Conservation (phyloP, 495 filamentous ascomycete species). For the Hyaloscypha bicolor region DNA sequence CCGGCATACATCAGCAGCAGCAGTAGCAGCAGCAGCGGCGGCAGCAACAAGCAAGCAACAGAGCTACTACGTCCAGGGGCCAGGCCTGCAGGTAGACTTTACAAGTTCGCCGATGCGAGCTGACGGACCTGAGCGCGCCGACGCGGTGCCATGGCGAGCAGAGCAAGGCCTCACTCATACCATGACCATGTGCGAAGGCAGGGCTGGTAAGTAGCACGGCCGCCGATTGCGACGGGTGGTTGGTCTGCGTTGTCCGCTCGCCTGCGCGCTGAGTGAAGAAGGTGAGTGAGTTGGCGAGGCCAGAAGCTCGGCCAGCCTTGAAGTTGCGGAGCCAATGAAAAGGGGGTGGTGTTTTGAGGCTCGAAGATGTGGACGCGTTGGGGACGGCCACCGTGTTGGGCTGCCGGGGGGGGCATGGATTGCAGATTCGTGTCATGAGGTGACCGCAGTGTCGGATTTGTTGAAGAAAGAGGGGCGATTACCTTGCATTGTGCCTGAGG, state of each 20-base stretch:
- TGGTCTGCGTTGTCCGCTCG: conserved; percentile 14
- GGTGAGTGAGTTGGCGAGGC: conserved; percentile 12
- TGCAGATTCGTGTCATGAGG: conserved; percentile 3
- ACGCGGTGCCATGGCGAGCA: not conserved
- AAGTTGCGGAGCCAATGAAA: conserved; percentile 13
- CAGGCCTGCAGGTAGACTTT: conserved; percentile 1
- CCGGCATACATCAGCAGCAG: not conserved
- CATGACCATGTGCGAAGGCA: not conserved
- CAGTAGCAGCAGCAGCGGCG: too few relatives aligned
- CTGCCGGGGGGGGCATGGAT: not conserved
- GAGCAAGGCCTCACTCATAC: not conserved
- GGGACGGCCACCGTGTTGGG: conserved; percentile 3
- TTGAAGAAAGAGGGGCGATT: not conserved
- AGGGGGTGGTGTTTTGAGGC: conserved; percentile 18
- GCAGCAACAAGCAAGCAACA: not conserved
- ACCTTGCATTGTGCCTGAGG: conserved; percentile 9
- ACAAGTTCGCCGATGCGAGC: not conserved
- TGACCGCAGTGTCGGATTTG: conserved; percentile 3
- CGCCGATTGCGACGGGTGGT: not conserved
- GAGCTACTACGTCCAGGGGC: not conserved
- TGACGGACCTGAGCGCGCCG: not conserved
- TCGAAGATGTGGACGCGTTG: conserved; percentile 25
- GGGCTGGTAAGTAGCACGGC: not conserved
- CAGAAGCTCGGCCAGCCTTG: conserved; percentile 16
- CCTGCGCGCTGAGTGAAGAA: not conserved